Conservation (phyloP, 305 asterid genomes). For the Plantago lanceolata region DNA sequence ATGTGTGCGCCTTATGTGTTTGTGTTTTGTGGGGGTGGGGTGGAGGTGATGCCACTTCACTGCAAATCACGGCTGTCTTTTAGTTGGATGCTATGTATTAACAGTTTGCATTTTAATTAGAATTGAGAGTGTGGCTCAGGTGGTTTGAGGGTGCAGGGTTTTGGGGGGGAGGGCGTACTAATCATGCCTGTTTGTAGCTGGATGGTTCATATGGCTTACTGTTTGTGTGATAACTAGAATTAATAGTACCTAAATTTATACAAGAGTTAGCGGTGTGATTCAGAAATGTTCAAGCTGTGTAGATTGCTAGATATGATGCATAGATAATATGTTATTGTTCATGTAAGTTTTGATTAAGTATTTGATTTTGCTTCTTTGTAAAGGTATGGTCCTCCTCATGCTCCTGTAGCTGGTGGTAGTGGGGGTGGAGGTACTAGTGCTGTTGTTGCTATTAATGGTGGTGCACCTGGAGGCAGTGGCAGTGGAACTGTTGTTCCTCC, state of each 20-base stretch:
- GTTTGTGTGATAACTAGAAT: background rate
- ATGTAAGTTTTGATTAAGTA: slow-evolving; percentile 11
- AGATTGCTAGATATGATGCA: slow-evolving; percentile 18
- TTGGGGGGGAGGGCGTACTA: background rate
- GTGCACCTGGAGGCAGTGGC: slow-evolving; percentile 41
- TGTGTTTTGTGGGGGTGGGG: slow-evolving; percentile 1
- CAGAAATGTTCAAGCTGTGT: background rate
- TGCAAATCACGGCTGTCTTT: background rate
- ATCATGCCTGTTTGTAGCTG: background rate
- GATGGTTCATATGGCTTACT: no score
- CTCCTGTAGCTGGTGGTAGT: slow-evolving; percentile 27
- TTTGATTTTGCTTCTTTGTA: slow-evolving; percentile 16
- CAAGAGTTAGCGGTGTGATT: background rate
- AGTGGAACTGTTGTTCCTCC: slow-evolving; percentile 33
- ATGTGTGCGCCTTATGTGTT: no score
- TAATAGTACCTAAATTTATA: no score
- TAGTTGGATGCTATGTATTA: background rate
- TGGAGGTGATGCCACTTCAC: slow-evolving; percentile 12
- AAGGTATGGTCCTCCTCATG: slow-evolving; percentile 39
- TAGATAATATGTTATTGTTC: slow-evolving; percentile 14
- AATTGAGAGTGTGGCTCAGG: background rate
- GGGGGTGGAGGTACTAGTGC: slow-evolving; percentile 21
- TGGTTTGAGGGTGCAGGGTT: background rate
- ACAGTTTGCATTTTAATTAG: background rate
- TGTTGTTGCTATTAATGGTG: slow-evolving; percentile 33